Evolutionary conservation across 2,329 filamentous ascomycete species (phyloP), one percentile per base, ranked within the genome.

Genomic region (Aureobasidium leucospermi): DNA sequence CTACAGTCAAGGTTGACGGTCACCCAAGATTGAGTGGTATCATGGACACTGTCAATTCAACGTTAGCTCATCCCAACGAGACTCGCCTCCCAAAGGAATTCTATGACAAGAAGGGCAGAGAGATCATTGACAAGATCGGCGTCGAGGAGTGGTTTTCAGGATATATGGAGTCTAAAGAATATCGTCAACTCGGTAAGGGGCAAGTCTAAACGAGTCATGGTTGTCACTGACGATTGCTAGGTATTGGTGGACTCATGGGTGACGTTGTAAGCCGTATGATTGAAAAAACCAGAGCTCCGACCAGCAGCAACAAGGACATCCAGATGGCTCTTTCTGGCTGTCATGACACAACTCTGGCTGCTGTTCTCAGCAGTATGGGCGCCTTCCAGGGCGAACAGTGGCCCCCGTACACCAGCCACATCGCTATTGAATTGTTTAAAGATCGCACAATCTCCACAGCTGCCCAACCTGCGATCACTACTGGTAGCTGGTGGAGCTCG

Each of bases 31-130:
- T 97, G 11, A 91, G 47, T 6, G 94, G 94, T 57, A 87, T 99
- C 67, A 90, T 96, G 88, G 94, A 99, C 74, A 94, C 90, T 0
- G 82, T 97, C 68, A 97, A 96, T 70, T 85, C 90, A 6, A 96
- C 90, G 0, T 79, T 88, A 11, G 93, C 92, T 2, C 94, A 97
- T 70, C 90, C 89, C 0, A 83, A 88, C 0, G 81, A 82, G 10
- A 96, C 92, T 0, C 85, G 81, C 47, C 80, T 97, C 2, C 94
- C 94, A 0, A 78, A 80, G 9, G 88, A 91, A 63, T 97, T 99
- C 73, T 97, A 97, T 73, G 90, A 96, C 68, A 70, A 80, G 16
- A 87, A 86, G 68, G 84, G 81, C 4, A 80, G 84, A 52, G 78
- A 79, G 3, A 87, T 91, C 62, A 83, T 94, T 60, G 84, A 88